Conservation (phyloP, 208 protist genomes). For the Trypanosoma rangeli region DNA sequence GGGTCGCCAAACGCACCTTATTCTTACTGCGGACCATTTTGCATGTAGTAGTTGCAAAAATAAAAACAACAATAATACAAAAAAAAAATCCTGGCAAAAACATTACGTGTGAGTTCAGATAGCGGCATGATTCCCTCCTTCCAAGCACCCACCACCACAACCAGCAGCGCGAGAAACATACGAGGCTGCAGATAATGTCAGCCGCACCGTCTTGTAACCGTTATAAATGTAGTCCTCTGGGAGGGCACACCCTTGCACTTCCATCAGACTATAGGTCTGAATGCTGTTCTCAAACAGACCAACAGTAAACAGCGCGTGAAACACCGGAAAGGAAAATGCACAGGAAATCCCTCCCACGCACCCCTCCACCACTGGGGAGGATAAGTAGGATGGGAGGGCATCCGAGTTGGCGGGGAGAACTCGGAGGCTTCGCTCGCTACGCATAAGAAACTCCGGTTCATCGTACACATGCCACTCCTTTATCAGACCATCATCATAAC, state of each 20-base stretch:
- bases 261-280: constrained; percentile 58
- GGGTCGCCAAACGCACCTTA: neutral
- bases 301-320: constrained; percentile 70
- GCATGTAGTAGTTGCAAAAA: neutral
- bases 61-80: constrained; percentile 4
- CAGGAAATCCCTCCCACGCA: constrained; percentile 53
- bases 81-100: neutral
- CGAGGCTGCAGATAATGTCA: constrained; percentile 8
- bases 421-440: constrained; percentile 60
- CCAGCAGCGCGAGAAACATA: neutral
- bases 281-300: constrained; percentile 68
- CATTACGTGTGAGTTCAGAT: neutral
- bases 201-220: constrained; percentile 68
- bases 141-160: neutral
- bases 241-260: constrained; percentile 69
- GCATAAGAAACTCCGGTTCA: constrained; percentile 59
- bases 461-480: constrained; percentile 89
- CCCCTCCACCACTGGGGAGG: constrained; percentile 6
- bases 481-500: constrained; percentile 71
- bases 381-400: neutral
- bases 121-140: constrained; percentile 1
- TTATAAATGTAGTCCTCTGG: constrained; percentile 76
- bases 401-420: constrained; percentile 29
- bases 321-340: constrained; percentile 50
- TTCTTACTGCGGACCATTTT: neutral